A percentile compares a stretch with the other conserved stretches of the same genome.
Conservation (phyloP, 1,139 yeast species). For the Scheffersomyces stambukii region DNA sequence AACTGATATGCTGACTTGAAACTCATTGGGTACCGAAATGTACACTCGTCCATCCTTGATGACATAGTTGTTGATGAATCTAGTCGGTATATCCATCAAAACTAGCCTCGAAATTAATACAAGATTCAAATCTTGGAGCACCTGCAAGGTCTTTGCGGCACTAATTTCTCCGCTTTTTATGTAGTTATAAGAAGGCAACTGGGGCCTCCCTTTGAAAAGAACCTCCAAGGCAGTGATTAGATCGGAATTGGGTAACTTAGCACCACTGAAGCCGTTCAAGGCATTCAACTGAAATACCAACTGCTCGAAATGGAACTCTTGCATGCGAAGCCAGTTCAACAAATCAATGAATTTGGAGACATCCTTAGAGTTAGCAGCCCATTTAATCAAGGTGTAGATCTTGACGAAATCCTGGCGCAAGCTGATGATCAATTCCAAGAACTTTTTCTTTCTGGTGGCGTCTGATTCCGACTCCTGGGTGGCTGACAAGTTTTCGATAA, state of each 20-base stretch:
- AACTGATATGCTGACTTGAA: slow-evolving; percentile 25
- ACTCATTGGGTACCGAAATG: slow-evolving; percentile 62
- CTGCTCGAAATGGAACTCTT: slow-evolving; percentile 72
- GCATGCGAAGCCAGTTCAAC: slow-evolving; percentile 74
- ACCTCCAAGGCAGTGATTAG: slow-evolving; percentile 84
- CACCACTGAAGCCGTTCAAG: slow-evolving; percentile 68
- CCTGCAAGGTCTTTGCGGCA: slow-evolving; percentile 54
- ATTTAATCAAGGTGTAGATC: slow-evolving; percentile 77
- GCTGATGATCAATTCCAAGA: slow-evolving; percentile 63
- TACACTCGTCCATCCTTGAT: slow-evolving; percentile 75
- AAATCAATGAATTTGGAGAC: slow-evolving; percentile 76
- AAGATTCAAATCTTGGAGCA: slow-evolving; percentile 67
- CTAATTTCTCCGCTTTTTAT: slow-evolving; percentile 49
- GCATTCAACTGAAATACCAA: slow-evolving; percentile 48
- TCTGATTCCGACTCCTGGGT: slow-evolving; percentile 45
- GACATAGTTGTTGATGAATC: slow-evolving; percentile 59
- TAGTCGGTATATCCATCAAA: slow-evolving; percentile 55
- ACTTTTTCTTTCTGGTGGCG: slow-evolving; percentile 57
- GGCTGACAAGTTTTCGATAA: slow-evolving; percentile 53
- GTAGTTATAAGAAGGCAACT: slow-evolving; percentile 62
- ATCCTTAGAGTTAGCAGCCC: slow-evolving; percentile 74
- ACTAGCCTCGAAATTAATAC: slow-evolving; percentile 75
- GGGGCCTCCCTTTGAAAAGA: slow-evolving; percentile 71
- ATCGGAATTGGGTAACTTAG: slow-evolving; percentile 88
- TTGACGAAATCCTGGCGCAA: slow-evolving; percentile 80